Base-by-base conservation (phyloP, 2,329 filamentous ascomycete genomes). In the Cladobotryum mycophilum region DNA sequence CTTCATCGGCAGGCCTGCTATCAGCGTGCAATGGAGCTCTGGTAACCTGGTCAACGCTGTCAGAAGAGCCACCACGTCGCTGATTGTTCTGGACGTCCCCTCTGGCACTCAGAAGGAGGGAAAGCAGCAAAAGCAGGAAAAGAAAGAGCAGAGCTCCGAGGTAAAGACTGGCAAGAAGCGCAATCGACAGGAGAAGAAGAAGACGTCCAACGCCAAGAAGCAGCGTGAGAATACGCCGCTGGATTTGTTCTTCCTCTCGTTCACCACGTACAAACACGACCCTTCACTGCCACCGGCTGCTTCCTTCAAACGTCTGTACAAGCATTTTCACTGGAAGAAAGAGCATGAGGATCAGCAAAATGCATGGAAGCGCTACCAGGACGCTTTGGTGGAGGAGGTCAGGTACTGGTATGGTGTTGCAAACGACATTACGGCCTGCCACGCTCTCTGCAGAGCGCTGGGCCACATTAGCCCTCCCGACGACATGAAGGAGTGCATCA, bases 181-280 rank as follows among this genome's bases (percentile, higher is more conserved):
- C 25, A 30, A 30, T 30, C 9, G 25, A 25, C 7, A 25, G 9
- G 30, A 37, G 4, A 18, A 12, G 14, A 37, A 37, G 3, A 43
- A 14, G 7, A 17, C 15, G 17, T 13, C n/a, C 9, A 13, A 12
- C 11, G 15, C 12, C 17, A 18, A 8, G 15, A 20, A 9, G 18
- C 22, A 20, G 15, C 30, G 12, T 4, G 5, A 40, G 11, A 15
- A 50, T 8, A 50, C 48, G 8, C 48, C 48, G 6, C 25, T 45
- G 3, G 48, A 50, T n/a, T 4, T 8, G 2, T 50, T 50, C 42
- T 50, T 45, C 15, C 13, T 42, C 13, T 50, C 48, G 2, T 50
- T 50, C 33, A 2, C 9, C 3, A 18, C 14, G 5, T 50, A 46
- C 18, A 1, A 3, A 5, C 46, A 51, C 12, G 33, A 47, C 17